These are phyloP conservation scores for Cicer arietinum DNA, from an alignment of 306 rosid species.

Conservation along the genomic window DNA sequence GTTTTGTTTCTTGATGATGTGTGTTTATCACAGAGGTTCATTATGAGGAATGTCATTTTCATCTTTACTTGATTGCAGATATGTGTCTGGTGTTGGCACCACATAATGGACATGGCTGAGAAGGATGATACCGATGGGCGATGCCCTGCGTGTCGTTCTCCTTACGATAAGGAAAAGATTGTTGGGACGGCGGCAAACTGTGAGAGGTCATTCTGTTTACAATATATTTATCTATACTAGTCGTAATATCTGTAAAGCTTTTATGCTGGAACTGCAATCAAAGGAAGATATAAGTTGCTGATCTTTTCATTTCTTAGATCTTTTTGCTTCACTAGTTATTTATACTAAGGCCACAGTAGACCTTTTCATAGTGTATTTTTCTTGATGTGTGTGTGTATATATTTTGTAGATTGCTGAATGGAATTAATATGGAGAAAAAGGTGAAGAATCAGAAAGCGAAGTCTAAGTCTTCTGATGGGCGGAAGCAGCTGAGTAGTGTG, in stretches of 20 bases:
- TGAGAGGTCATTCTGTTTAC: slow-evolving; percentile 63
- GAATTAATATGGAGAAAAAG: slow-evolving; percentile 74
- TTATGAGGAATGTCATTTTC: slow-evolving; percentile 35
- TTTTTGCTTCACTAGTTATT: not conserved
- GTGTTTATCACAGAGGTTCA: slow-evolving; percentile 27
- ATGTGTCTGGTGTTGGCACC: slow-evolving; percentile 99
- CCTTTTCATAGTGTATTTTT: slow-evolving; percentile 25
- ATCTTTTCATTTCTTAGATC: slow-evolving; percentile 15
- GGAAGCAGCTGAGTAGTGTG: slow-evolving; percentile 95
- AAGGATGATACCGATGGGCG: slow-evolving; percentile 96
- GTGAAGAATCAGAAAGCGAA: slow-evolving; percentile 81
- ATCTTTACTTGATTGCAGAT: slow-evolving; percentile 58
- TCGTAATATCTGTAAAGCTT: not conserved
- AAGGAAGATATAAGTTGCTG: not conserved
- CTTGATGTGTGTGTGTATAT: not conserved
- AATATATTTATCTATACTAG: slow-evolving; percentile 10
- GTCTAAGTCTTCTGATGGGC: slow-evolving; percentile 82
- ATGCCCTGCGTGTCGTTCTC: slow-evolving; percentile 93
- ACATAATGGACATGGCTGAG: slow-evolving; percentile 95
- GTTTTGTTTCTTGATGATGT: slow-evolving; percentile 12
- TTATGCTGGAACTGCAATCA: slow-evolving; percentile 17
- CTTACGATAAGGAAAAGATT: slow-evolving; percentile 96
- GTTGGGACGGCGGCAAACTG: slow-evolving; percentile 91
- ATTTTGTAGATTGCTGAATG: slow-evolving; percentile 68
- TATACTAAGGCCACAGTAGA: slow-evolving; percentile 5